These are phyloP conservation scores for Biancaea sappan DNA, from an alignment of 306 rosid genomes.

Conservation along the genomic window DNA sequence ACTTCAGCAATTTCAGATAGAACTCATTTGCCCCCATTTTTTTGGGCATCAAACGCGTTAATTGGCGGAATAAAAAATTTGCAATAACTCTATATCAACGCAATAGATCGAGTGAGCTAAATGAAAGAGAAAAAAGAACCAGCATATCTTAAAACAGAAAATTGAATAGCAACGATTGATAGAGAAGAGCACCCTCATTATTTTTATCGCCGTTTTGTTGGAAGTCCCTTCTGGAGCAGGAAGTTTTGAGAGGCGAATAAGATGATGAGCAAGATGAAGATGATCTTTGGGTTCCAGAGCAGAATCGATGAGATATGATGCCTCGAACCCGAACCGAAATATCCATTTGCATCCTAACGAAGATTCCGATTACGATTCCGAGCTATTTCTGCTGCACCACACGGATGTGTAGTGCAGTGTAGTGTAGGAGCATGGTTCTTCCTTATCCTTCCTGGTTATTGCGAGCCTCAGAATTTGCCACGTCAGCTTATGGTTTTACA, in stretches of 20 bases:
- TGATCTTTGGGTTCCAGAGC: slow-evolving; percentile 33
- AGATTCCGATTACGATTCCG: slow-evolving; percentile 23
- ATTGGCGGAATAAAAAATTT: background rate
- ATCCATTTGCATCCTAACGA: slow-evolving; percentile 48
- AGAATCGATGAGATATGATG: slow-evolving; percentile 42
- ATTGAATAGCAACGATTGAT: background rate
- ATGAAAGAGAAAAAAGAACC: background rate
- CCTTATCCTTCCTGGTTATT: slow-evolving; percentile 29
- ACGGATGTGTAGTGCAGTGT: background rate
- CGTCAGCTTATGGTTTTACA: slow-evolving; percentile 17
- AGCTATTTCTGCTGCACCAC: background rate
- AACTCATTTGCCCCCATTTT: background rate
- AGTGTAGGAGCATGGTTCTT: background rate
- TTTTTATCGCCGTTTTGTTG: slow-evolving; percentile 40
- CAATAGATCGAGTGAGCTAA: background rate
- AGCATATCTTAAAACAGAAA: background rate
- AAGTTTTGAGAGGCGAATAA: slow-evolving; percentile 30
- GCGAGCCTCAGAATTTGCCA: slow-evolving; percentile 39
- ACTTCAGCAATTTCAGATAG: background rate
- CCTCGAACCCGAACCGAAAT: slow-evolving; percentile 52
- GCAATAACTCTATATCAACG: background rate
- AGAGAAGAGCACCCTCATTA: slow-evolving; percentile 38
- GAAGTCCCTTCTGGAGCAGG: slow-evolving; percentile 56
- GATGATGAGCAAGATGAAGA: slow-evolving; percentile 32
- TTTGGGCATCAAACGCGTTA: background rate